phyloP scores from a whole-genome alignment of 768 basidiomycete species.

The Cystobasidium ongulense region DNA sequence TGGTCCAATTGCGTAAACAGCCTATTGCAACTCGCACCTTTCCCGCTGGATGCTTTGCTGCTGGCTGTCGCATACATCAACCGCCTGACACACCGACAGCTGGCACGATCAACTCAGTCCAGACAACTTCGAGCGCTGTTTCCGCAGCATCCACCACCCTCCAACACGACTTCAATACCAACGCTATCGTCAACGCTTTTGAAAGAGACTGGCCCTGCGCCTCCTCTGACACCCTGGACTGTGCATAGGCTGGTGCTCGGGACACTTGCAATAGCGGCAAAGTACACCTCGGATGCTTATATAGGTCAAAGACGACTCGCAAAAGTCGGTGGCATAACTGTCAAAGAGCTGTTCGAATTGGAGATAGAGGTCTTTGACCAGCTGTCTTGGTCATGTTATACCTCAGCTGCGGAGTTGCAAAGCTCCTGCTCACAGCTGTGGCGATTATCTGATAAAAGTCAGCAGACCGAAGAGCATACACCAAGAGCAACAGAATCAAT shows the following conservation, averaged over 20 bases:
- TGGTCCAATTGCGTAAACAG: neutral
- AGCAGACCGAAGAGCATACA: neutral
- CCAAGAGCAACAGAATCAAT: neutral
- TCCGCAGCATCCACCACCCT: neutral
- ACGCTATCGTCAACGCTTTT: neutral
- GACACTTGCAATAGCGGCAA: conserved; percentile 33
- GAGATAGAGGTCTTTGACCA: conserved; percentile 34
- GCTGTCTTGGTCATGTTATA: conserved; percentile 29
- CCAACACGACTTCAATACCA: neutral
- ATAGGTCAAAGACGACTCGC: conserved; percentile 33
- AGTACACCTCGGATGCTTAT: conserved; percentile 34
- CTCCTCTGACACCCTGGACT: conserved; percentile 36
- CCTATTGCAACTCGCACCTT: conserved; percentile 35
- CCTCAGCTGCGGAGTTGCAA: neutral
- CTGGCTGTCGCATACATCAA: conserved; percentile 38
- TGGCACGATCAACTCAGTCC: neutral
- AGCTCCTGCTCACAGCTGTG: neutral
- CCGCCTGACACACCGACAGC: conserved; percentile 35
- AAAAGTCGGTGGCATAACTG: conserved; percentile 37
- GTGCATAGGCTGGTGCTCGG: conserved; percentile 37
- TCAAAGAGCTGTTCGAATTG: conserved; percentile 33
- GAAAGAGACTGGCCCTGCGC: neutral
- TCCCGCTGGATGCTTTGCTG: conserved; percentile 37
- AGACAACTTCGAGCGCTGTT: neutral
- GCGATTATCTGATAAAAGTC: neutral